Evolutionary conservation across 2,329 filamentous ascomycete genomes (phyloP).

Genomic region (Capronia coronata): DNA sequence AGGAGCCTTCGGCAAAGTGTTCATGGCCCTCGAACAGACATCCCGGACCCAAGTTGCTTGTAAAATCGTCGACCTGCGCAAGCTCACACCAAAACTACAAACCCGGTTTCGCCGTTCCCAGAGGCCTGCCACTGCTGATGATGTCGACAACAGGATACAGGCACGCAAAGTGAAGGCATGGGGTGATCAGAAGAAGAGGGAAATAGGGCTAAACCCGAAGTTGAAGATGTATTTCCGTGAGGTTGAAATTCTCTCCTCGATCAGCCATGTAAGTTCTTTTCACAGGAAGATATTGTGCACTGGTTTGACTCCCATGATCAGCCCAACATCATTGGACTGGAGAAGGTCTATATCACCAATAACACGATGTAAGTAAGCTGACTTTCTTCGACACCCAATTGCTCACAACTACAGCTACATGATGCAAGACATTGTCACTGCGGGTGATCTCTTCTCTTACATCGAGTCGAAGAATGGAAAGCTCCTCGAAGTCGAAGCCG

Average conservation of each 20-base stretch:
- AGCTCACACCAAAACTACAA: constrained; percentile 21
- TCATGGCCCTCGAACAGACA: constrained; percentile 37
- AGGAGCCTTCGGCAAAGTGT: constrained; percentile 40
- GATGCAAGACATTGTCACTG: constrained; percentile 55
- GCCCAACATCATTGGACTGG: constrained; percentile 55
- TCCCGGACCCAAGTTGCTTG: constrained; percentile 38
- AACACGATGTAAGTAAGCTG: constrained; percentile 43
- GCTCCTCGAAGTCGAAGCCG: constrained; percentile 47
- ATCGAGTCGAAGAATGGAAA: constrained; percentile 45
- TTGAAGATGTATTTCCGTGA: constrained; percentile 36
- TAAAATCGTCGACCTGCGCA: constrained; percentile 40
- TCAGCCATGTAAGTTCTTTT: constrained; percentile 48
- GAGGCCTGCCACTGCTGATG: constrained; percentile 23
- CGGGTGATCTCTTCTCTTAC: constrained; percentile 56
- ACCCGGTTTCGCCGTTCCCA: constrained; percentile 11
- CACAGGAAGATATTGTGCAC: background rate
- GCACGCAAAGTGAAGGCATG: constrained; percentile 22
- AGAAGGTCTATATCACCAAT: constrained; percentile 50
- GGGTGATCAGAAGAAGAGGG: constrained; percentile 22
- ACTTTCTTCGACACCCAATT: background rate
- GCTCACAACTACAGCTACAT: constrained; percentile 45
- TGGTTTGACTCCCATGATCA: constrained; percentile 25
- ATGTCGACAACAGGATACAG: constrained; percentile 18
- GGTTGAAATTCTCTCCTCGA: constrained; percentile 43
- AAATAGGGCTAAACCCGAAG: constrained; percentile 30